phyloP scores from a whole-genome alignment of 1,284 basidiomycete genomes.

The Naganishia liquefaciens region DNA sequence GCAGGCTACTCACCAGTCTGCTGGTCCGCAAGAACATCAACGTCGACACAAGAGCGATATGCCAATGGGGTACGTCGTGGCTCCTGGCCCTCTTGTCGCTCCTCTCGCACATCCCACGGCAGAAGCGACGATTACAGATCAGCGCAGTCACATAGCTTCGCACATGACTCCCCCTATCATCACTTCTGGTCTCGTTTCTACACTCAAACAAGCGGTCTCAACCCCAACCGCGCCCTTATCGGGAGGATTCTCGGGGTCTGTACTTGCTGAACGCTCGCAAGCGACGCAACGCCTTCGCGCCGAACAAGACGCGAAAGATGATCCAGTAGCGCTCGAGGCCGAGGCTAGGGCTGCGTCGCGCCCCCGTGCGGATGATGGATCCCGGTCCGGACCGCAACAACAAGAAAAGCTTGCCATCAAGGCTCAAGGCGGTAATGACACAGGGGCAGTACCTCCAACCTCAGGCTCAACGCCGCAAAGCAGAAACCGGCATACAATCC shows the following conservation, averaged over 20 bases:
- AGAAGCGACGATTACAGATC: background rate
- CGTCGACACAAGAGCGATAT: constrained; percentile 53
- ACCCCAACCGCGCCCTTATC: constrained; percentile 1
- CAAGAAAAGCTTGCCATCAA: background rate
- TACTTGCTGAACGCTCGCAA: constrained; percentile 1
- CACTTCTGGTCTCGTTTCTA: constrained; percentile 5
- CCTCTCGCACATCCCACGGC: background rate
- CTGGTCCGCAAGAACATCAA: constrained; percentile 40
- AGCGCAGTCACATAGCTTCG: background rate
- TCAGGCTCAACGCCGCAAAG: constrained; percentile 45
- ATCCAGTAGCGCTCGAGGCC: constrained; percentile 12
- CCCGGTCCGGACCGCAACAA: background rate
- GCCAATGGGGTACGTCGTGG: constrained; percentile 50
- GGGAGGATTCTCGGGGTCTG: constrained; percentile 1
- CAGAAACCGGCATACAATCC: constrained; percentile 77
- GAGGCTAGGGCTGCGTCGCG: constrained; percentile 20
- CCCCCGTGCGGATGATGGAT: constrained; percentile 10
- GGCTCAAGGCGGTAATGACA: background rate
- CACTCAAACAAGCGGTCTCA: constrained; percentile 7
- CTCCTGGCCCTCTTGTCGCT: constrained; percentile 39
- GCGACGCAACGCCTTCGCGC: background rate
- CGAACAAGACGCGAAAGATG: constrained; percentile 9
- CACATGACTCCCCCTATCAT: constrained; percentile 2
- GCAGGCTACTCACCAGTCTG: constrained; percentile 36
- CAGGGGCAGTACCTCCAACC: constrained; percentile 14